Evolutionary conservation across 208 protist genomes (phyloP), one percentile per base, ranked within the genome.

Genomic region (Wallacemonas collosoma): DNA sequence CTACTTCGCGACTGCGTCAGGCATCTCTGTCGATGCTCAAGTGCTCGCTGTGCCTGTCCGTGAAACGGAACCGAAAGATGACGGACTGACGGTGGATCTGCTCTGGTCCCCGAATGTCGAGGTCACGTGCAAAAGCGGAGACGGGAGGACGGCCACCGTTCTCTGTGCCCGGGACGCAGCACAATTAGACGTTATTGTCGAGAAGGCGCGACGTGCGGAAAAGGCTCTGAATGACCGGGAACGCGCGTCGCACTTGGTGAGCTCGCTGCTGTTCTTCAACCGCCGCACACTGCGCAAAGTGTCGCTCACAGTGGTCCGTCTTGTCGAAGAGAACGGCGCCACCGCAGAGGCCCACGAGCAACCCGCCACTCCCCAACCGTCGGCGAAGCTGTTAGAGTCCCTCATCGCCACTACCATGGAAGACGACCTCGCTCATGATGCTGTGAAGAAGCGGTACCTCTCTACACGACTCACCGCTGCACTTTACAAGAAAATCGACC

Each of bases 11-110:
- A n/a, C 51, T 41, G 63, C 61, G 1, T 69, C 68, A 1, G 58
- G 60, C 4, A 65, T 69, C 3, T 36, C 70, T 0, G 75, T 76
- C 38, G 61, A 76, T 17, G 65, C 78, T 38, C 80, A 76, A 11
- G 45, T 76, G n/a, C 43, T 74, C 5, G 12, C 79, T 1, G 65
- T 78, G 47, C 68, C 75, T 1, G 44, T 58, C 2, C 51, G 69
- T 17, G 72, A 84, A 53, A 50, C 39, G 8, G 40, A 55, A 14
- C 60, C 60, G 4, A 50, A 68, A 15, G 50, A 45, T 14, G 8
- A 35, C 2, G 48, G 36, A 8, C 60, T 70, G 36, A 69, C 57
- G 14, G 43, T 64, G 1, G 77, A 81, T 38, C 36, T 68, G 36
- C 74, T 81, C n/a, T 65, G 60, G 60, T 36, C 60, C 6, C 36